Conservation (phyloP, 768 basidiomycete species). For the Russula sp. region DNA sequence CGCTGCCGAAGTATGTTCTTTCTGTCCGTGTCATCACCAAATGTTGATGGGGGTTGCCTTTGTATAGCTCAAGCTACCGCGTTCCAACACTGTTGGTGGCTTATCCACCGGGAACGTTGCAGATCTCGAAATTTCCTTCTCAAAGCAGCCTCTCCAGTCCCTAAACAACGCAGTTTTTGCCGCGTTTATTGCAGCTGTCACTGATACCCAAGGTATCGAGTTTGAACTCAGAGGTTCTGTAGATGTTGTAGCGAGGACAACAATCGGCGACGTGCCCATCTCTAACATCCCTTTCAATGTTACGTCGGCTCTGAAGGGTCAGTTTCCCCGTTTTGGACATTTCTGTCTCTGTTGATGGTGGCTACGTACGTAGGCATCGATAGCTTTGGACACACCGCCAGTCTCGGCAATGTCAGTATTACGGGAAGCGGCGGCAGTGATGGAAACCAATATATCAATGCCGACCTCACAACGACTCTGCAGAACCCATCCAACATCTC, state of each 20-base stretch:
- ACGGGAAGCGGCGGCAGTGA: slow-evolving; percentile 62
- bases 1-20: slow-evolving; percentile 49
- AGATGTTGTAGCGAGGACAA: slow-evolving; percentile 56
- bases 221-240: slow-evolving; percentile 56
- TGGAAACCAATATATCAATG: slow-evolving; percentile 56
- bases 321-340: neutral
- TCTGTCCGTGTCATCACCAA: slow-evolving; percentile 3
- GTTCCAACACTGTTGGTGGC: slow-evolving; percentile 49
- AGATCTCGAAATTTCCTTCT: slow-evolving; percentile 55
- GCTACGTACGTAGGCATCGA: slow-evolving; percentile 47
- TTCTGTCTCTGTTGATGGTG: neutral
- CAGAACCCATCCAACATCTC: slow-evolving; percentile 69
- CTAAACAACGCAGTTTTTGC: slow-evolving; percentile 54
- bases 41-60: neutral
- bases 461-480: slow-evolving; percentile 56
- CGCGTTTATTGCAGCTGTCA: slow-evolving; percentile 57
- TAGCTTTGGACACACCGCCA: slow-evolving; percentile 53
- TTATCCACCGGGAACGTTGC: slow-evolving; percentile 70
- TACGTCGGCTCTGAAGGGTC: slow-evolving; percentile 51
- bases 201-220: slow-evolving; percentile 44
- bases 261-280: slow-evolving; percentile 66
- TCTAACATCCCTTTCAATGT: slow-evolving; percentile 62
- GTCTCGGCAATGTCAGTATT: slow-evolving; percentile 55
- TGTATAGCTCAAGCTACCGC: slow-evolving; percentile 51
- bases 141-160: slow-evolving; percentile 53